phyloP scores from a whole-genome alignment of 2,329 filamentous ascomycete species.

The Orbilia javanica region DNA sequence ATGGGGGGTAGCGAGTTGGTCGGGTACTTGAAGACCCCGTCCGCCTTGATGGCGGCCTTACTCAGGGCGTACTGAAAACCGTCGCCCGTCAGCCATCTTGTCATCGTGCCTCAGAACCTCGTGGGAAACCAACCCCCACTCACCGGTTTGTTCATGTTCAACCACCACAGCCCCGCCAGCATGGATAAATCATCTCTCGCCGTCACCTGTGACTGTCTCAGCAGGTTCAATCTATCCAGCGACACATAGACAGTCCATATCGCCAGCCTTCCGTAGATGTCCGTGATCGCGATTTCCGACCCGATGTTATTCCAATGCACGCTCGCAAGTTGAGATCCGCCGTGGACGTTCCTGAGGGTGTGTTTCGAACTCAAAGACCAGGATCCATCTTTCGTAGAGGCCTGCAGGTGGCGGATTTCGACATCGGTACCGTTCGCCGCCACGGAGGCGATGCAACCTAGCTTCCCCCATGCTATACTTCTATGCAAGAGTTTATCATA shows the following conservation, averaged over 20 bases:
- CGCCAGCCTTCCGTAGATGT: slow-evolving; percentile 80
- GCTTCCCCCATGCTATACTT: slow-evolving; percentile 86
- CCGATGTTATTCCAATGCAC: slow-evolving; percentile 83
- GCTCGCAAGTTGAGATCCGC: slow-evolving; percentile 79
- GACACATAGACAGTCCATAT: slow-evolving; percentile 79
- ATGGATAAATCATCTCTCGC: slow-evolving; percentile 79
- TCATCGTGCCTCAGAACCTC: too few species aligned
- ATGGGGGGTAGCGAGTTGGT: slow-evolving; percentile 59
- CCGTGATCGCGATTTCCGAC: slow-evolving; percentile 85
- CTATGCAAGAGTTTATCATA: slow-evolving; percentile 67
- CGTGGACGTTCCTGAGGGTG: slow-evolving; percentile 72
- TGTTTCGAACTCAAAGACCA: slow-evolving; percentile 84
- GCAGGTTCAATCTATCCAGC: slow-evolving; percentile 77
- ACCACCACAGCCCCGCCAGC: slow-evolving; percentile 88
- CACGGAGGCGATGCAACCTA: slow-evolving; percentile 86
- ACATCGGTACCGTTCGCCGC: slow-evolving; percentile 77
- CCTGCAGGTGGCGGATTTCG: slow-evolving; percentile 79
- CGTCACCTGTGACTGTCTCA: slow-evolving; percentile 76
- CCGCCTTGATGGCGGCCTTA: slow-evolving; percentile 59
- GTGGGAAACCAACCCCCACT: slow-evolving; percentile 2
- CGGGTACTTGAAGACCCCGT: slow-evolving; percentile 60
- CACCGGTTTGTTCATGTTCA: slow-evolving; percentile 72
- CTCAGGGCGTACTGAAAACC: slow-evolving; percentile 60
- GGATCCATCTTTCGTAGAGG: slow-evolving; percentile 75
- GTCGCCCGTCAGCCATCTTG: background rate